Evolutionary conservation across 768 basidiomycete genomes (phyloP), one percentile per base, ranked within the genome.

Genomic region (Trametes sanguinea): DNA sequence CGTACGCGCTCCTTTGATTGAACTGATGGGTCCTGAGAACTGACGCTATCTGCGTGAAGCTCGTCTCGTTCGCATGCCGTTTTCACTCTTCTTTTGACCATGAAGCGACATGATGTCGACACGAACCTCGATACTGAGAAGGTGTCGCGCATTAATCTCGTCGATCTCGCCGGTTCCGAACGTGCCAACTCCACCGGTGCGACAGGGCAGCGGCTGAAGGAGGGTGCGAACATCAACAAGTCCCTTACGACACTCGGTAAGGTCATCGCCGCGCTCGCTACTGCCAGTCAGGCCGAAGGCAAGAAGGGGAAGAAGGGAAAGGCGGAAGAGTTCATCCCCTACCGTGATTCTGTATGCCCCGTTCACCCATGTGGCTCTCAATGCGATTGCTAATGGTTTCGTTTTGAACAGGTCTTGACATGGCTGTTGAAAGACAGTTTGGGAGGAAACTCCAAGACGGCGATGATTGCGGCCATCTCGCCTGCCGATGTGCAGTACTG

Each of bases 181-280:
- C 83, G 96, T 65, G 97, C 97, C 16, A 97, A 97, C 69, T 95
- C 95, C 10, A 98, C 97, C 10, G 97, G 97, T 42, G 97, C 97
- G 35, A 98, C 97, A 0, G 96, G 96, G 2, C 89, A 93, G 70
- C 87, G 95, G 51, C 79, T 99, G 61, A 98, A 98, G 76, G 96
- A 98, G 79, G 96, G 96, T 58, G 95, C 94, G 42, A 95, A 98
- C 75, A 98, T 98, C 80, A 99, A 98, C 77, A 98, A 97, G 76
- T 96, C 94, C 2, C 83, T 99, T 39, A 99, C 97, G 3, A 98
- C 96, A 2, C 86, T 99, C 13, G 96, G 96, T 7, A 97, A 98
- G 74, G 97, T 99, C 75, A 99, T 99, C 63, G 91, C 96, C 22
- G 81, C 92, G 1, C 86, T 99, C 22, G 86, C 84, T 2, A 76